These are phyloP conservation scores for Paulownia fortunei DNA, from an alignment of 257 asterid genomes.

Conservation along the genomic window DNA sequence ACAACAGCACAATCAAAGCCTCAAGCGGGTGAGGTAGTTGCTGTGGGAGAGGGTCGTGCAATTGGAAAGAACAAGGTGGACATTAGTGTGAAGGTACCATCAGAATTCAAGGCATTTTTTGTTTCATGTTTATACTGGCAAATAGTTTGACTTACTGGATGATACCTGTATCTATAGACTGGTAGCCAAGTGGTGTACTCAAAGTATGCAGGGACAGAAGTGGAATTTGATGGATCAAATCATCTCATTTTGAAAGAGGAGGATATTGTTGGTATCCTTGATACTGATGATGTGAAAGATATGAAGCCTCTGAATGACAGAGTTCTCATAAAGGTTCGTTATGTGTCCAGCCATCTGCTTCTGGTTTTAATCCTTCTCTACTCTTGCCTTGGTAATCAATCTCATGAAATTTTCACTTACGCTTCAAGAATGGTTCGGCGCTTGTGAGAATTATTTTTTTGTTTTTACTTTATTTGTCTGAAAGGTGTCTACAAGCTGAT, in stretches of 20 bases:
- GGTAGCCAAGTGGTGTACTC: slow-evolving; percentile 80
- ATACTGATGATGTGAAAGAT: slow-evolving; percentile 77
- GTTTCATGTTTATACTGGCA: not conserved
- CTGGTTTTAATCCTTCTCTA: not conserved
- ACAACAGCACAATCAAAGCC: slow-evolving; percentile 64
- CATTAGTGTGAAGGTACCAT: slow-evolving; percentile 62
- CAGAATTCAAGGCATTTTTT: not conserved
- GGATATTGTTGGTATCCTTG: slow-evolving; percentile 82
- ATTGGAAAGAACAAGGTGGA: slow-evolving; percentile 71
- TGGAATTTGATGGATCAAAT: slow-evolving; percentile 70
- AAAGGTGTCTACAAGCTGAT: not conserved
- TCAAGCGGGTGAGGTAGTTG: slow-evolving; percentile 83
- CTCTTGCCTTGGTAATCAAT: not conserved
- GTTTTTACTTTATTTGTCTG: not conserved
- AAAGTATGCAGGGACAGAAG: slow-evolving; percentile 87
- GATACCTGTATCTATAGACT: slow-evolving; percentile 42
- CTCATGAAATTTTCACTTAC: not conserved
- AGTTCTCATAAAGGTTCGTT: slow-evolving; percentile 72
- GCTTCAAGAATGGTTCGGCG: not conserved
- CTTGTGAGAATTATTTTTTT: too few relatives aligned
- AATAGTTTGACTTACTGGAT: slow-evolving; percentile 9
- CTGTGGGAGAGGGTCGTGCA: slow-evolving; percentile 83
- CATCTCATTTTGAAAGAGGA: slow-evolving; percentile 86
- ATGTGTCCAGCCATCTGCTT: not conserved
- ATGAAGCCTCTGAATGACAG: slow-evolving; percentile 79